Percentiles rank a stretch among this genome's conserved stretches.
Evolutionary conservation across 225 moss, liverwort and hornwort genomes (phyloP).

Genomic region (Physcomitrellopsis africana): DNA sequence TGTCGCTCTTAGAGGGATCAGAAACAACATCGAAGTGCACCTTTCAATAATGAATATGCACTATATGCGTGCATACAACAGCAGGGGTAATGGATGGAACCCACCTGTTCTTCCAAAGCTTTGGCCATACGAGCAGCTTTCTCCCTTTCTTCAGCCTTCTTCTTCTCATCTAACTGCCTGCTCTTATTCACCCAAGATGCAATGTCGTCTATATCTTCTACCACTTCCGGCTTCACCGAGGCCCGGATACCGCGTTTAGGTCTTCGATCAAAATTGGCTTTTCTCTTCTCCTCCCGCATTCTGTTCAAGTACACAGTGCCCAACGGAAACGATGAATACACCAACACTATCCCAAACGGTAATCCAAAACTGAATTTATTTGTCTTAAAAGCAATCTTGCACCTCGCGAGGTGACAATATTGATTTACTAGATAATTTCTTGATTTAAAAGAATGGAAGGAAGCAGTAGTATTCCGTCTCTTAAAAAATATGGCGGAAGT

Average conservation of each 20-base stretch:
- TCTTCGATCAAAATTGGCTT: constrained; percentile 62
- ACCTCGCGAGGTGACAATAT: neutral
- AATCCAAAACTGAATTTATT: constrained; percentile 3
- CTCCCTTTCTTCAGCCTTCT: constrained; percentile 78
- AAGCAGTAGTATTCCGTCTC: neutral
- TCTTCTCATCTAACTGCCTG: constrained; percentile 81
- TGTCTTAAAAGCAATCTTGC: neutral
- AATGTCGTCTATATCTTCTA: constrained; percentile 73
- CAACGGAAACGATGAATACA: neutral
- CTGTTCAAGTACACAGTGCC: constrained; percentile 25
- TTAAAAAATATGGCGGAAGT: constrained; percentile 1
- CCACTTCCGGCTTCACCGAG: constrained; percentile 60
- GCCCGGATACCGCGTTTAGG: constrained; percentile 57
- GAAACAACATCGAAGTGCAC: constrained; percentile 13
- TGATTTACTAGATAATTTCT: neutral
- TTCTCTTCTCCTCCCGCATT: constrained; percentile 63
- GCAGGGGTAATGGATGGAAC: constrained; percentile 16
- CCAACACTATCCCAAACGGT: constrained; percentile 9
- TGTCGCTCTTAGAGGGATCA: constrained; percentile 10
- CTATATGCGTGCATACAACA: neutral
- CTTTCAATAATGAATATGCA: constrained; percentile 7
- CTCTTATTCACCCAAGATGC: constrained; percentile 92
- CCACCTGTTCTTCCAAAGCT: constrained; percentile 87
- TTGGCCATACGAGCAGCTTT: constrained; percentile 97
- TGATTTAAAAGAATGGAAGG: neutral